phyloP scores from a whole-genome alignment of 331 rosid species.

The Malus hybrid region DNA sequence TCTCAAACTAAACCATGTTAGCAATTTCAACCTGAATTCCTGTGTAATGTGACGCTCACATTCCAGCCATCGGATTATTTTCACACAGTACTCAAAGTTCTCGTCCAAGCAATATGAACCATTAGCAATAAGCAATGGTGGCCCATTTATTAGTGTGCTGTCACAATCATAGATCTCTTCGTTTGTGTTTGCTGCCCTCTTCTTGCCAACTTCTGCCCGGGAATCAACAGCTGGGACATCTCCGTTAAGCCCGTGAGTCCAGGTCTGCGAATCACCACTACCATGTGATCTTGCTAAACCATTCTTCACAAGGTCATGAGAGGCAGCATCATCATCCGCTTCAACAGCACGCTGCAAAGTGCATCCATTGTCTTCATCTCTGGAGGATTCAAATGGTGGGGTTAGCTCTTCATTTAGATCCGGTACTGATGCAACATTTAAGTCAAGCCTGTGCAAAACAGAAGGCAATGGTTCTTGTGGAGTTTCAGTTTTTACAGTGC shows the following conservation, averaged over 20 bases:
- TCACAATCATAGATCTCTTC: conserved; percentile 92
- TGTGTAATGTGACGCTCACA: conserved; percentile 88
- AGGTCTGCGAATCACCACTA: conserved; percentile 88
- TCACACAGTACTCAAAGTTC: conserved; percentile 94
- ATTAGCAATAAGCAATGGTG: conserved; percentile 53
- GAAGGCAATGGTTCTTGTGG: conserved; percentile 52
- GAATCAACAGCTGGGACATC: conserved; percentile 93
- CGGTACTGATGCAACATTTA: conserved; percentile 80
- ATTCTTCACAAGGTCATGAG: conserved; percentile 64
- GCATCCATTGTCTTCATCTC: conserved; percentile 91
- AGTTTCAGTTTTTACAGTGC: conserved; percentile 45
- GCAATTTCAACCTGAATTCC: conserved; percentile 85
- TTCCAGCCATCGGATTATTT: conserved; percentile 95
- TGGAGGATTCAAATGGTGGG: conserved; percentile 88
- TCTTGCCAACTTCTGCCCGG: conserved; percentile 47
- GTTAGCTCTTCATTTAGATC: conserved; percentile 93
- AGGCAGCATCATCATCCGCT: conserved; percentile 90
- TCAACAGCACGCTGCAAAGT: conserved; percentile 84
- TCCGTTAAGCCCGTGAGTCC: conserved; percentile 51
- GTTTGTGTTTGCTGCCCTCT: conserved; percentile 52
- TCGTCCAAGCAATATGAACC: conserved; percentile 76
- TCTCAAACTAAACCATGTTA: conserved; percentile 99
- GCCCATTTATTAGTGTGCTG: conserved; percentile 83
- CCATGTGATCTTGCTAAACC: conserved; percentile 72
- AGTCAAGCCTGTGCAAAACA: conserved; percentile 70